Conservation (phyloP, 1,284 basidiomycete genomes). For the Meripilus lineatus region DNA sequence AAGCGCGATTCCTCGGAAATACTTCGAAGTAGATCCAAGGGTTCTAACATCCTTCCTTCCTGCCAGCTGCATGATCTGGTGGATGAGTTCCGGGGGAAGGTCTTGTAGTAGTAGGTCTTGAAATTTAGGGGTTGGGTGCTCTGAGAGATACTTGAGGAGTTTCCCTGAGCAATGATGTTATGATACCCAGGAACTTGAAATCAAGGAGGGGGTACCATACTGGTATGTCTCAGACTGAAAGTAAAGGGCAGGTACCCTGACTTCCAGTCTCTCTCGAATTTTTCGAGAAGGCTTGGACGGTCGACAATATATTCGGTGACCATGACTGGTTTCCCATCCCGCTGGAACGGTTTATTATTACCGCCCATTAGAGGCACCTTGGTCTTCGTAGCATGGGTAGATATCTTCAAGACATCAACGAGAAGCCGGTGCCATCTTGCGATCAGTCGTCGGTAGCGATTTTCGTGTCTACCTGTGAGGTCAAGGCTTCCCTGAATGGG, state of each 20-base stretch:
- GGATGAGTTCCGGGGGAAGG: slow-evolving; percentile 13
- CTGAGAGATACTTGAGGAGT: neutral
- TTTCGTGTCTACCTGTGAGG: neutral
- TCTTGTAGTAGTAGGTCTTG: slow-evolving; percentile 9
- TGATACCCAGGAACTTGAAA: no score
- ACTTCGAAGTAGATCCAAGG: slow-evolving; percentile 8
- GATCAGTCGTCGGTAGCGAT: neutral
- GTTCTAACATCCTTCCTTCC: slow-evolving; percentile 4
- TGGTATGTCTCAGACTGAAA: neutral
- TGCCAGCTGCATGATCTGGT: slow-evolving; percentile 6
- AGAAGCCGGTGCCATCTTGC: neutral
- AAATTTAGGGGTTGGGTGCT: slow-evolving; percentile 2
- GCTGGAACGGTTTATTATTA: neutral
- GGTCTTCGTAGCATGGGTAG: neutral
- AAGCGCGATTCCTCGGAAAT: slow-evolving; percentile 6
- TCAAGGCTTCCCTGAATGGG: neutral
- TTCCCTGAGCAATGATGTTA: no score
- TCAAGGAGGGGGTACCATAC: neutral
- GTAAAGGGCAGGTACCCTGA: neutral
- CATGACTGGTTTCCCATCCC: neutral
- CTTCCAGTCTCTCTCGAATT: neutral
- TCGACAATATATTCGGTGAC: neutral
- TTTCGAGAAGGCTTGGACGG: neutral
- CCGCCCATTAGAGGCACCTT: neutral
- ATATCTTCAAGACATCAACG: neutral